A percentile compares a stretch with the other conserved stretches of the same genome.
Conservation (phyloP, 2,329 filamentous ascomycete species). For the Bipolaris bicolor region DNA sequence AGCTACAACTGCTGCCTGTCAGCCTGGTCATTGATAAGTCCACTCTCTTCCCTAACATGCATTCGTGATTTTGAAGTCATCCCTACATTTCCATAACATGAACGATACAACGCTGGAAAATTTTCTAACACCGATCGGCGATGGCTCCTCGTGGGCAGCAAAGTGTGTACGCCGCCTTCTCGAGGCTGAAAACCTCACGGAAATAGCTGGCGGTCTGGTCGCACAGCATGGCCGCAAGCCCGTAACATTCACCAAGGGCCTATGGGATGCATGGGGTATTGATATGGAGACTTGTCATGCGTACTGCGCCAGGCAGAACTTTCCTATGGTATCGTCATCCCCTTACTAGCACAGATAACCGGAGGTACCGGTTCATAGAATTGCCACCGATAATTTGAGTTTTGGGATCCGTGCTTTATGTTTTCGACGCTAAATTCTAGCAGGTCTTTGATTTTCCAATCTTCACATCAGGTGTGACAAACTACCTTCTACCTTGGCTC, state of each 20-base stretch:
- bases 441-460: slow-evolving; percentile 6
- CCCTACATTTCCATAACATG: neutral
- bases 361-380: neutral
- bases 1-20: neutral
- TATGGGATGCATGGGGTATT: slow-evolving; percentile 4
- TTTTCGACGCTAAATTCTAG: neutral
- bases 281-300: neutral
- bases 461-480: slow-evolving; percentile 3
- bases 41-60: neutral
- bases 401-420: neutral
- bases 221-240: neutral
- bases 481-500: slow-evolving; percentile 2
- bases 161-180: slow-evolving; percentile 2
- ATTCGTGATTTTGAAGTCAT: neutral
- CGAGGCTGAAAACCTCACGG: neutral
- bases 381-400: neutral
- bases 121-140: neutral
- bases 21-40: neutral
- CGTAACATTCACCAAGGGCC: neutral
- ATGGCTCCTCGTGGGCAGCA: neutral
- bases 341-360: neutral
- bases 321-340: slow-evolving; percentile 6
- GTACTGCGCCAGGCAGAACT: slow-evolving; percentile 1
- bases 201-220: neutral
- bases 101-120: neutral